A percentile compares a stretch with the other conserved stretches of the same genome.
Evolutionary conservation across 345 rosid species (phyloP).

Genomic region (Sisymbrium altissimum): DNA sequence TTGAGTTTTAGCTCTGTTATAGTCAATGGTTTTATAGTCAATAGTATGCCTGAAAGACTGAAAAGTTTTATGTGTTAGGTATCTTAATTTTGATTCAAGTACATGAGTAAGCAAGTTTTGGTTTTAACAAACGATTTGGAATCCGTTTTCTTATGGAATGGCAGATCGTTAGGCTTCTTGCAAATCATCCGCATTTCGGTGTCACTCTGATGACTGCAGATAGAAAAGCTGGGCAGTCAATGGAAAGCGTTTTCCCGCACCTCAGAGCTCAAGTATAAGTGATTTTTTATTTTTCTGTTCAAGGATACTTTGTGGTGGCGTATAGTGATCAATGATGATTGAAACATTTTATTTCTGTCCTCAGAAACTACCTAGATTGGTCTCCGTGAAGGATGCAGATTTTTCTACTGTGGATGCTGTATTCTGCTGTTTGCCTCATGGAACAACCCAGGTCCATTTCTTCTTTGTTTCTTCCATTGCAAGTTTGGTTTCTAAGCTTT

Average conservation of each 20-base stretch:
- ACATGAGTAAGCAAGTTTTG: background rate
- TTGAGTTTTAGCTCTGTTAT: background rate
- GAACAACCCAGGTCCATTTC: constrained; percentile 78
- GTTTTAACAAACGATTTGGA: background rate
- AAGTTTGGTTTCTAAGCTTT: background rate
- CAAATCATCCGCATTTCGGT: constrained; percentile 70
- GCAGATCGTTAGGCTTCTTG: constrained; percentile 82
- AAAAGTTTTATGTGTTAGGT: background rate
- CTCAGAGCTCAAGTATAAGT: constrained; percentile 58
- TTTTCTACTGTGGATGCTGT: constrained; percentile 84
- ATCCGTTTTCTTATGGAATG: constrained; percentile 55
- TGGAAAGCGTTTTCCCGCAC: constrained; percentile 86
- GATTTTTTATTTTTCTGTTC: background rate
- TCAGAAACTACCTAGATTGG: constrained; percentile 78
- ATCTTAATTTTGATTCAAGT: background rate
- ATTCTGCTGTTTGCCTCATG: constrained; percentile 96
- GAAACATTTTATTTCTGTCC: constrained; percentile 8
- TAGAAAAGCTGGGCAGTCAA: constrained; percentile 95
- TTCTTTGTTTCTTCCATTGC: background rate
- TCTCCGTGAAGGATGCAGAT: constrained; percentile 74
- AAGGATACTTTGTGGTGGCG: background rate
- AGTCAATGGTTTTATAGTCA: background rate
- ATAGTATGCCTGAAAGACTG: background rate
- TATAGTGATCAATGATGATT: background rate
- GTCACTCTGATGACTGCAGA: constrained; percentile 92